phyloP scores from a whole-genome alignment of 768 basidiomycete genomes.

The Phlegmacium glaucopus region DNA sequence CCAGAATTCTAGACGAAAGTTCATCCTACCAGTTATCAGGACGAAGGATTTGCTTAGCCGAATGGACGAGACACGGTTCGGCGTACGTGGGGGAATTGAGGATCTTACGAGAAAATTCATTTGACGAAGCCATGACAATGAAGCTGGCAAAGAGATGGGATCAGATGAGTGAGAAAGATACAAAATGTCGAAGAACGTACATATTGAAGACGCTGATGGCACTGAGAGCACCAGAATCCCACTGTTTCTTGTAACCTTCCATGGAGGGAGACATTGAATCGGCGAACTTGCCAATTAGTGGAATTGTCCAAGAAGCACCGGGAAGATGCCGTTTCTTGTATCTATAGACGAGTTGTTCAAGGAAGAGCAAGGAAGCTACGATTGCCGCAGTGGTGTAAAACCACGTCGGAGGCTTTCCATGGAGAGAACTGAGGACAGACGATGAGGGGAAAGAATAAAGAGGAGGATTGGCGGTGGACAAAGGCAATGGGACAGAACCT shows the following conservation, averaged over 20 bases:
- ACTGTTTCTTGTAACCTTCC: constrained; percentile 89
- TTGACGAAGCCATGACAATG: constrained; percentile 97
- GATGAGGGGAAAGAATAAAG: constrained; percentile 46
- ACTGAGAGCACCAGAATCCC: constrained; percentile 85
- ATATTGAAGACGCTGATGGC: constrained; percentile 98
- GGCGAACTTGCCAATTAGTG: constrained; percentile 95
- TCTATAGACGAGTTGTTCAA: constrained; percentile 89
- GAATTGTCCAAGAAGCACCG: constrained; percentile 89
- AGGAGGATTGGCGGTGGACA: constrained; percentile 37
- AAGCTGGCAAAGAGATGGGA: constrained; percentile 54
- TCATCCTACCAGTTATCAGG: constrained; percentile 76
- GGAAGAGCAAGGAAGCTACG: constrained; percentile 67
- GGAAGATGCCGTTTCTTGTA: constrained; percentile 87
- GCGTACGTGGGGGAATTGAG: constrained; percentile 91
- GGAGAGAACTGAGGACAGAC: constrained; percentile 37
- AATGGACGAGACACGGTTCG: constrained; percentile 91
- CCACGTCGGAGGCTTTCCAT: constrained; percentile 43
- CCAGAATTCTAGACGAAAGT: too few species aligned
- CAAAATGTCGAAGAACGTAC: constrained; percentile 41
- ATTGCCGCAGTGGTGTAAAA: constrained; percentile 68
- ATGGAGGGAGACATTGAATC: constrained; percentile 90
- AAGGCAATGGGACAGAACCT: constrained; percentile 38
- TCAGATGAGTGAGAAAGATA: not conserved
- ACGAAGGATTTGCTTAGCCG: constrained; percentile 82
- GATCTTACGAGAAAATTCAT: constrained; percentile 91